phyloP scores from a whole-genome alignment of 148 eudicot genomes.

The Chenopodium berlandieri region DNA sequence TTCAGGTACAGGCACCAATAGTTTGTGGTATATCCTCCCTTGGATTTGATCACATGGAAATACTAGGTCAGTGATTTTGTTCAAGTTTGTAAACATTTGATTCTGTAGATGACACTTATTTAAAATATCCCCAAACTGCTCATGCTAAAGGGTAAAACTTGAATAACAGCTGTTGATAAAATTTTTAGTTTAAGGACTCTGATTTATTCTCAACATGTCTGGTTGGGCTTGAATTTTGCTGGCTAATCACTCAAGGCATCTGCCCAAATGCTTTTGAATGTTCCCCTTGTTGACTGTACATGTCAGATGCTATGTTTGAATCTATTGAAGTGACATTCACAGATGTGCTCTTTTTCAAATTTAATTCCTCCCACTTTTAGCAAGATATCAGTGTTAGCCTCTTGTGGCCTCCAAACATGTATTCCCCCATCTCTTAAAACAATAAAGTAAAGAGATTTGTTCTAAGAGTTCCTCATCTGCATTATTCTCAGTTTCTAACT shows the following conservation, averaged over 20 bases:
- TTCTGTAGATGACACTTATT: background rate
- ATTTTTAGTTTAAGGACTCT: no score
- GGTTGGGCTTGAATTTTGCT: background rate
- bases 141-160: background rate
- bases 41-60: constrained; percentile 99
- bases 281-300: background rate
- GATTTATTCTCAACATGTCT: background rate
- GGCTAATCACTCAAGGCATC: background rate
- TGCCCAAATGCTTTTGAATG: background rate
- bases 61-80: constrained; percentile 71
- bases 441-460: no score
- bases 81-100: background rate
- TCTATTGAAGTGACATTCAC: no score
- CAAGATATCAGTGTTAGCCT: no score
- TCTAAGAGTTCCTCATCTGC: no score
- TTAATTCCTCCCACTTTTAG: no score
- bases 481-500: no score
- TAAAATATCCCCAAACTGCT: background rate
- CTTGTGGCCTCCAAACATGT: no score
- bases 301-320: background rate
- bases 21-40: constrained; percentile 97
- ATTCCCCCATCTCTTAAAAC: no score
- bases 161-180: background rate
- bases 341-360: no score
- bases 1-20: constrained; percentile 81